Percentiles rank a stretch among this genome's conserved stretches.
phyloP scores from a whole-genome alignment of 106 monocot genomes.

The Dioscorea alata region DNA sequence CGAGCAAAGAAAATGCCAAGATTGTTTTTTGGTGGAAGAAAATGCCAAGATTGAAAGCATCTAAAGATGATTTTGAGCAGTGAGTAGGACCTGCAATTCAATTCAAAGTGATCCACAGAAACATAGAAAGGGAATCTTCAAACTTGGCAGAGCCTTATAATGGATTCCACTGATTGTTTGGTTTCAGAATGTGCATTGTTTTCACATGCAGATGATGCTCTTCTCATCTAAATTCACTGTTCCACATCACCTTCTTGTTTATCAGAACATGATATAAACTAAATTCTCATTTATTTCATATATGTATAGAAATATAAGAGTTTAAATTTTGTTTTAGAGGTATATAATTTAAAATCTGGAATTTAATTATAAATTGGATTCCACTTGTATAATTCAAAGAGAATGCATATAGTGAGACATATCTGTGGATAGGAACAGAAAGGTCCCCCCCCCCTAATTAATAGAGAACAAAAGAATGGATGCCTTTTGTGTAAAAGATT shows the following conservation, averaged over 20 bases:
- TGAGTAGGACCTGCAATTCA: background rate
- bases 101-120: background rate
- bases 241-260: background rate
- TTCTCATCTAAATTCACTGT: too few relatives aligned
- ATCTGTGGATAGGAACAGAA: background rate
- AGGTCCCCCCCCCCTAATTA: background rate
- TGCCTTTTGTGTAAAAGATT: background rate
- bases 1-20: background rate
- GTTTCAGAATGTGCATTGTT: background rate
- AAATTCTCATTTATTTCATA: background rate
- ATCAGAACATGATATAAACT: background rate
- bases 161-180: conserved; percentile 5
- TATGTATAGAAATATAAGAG: too few relatives aligned
- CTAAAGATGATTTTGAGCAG: background rate
- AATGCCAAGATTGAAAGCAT: background rate
- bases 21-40: background rate
- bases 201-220: background rate
- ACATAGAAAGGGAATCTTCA: background rate
- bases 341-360: background rate
- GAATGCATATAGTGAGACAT: background rate
- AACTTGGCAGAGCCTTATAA: background rate
- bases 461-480: background rate
- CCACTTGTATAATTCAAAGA: background rate
- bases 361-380: background rate
- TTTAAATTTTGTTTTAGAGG: background rate